These are phyloP conservation scores for Neurospora terricola DNA, from an alignment of 495 filamentous ascomycete genomes.

Conservation along the genomic window DNA sequence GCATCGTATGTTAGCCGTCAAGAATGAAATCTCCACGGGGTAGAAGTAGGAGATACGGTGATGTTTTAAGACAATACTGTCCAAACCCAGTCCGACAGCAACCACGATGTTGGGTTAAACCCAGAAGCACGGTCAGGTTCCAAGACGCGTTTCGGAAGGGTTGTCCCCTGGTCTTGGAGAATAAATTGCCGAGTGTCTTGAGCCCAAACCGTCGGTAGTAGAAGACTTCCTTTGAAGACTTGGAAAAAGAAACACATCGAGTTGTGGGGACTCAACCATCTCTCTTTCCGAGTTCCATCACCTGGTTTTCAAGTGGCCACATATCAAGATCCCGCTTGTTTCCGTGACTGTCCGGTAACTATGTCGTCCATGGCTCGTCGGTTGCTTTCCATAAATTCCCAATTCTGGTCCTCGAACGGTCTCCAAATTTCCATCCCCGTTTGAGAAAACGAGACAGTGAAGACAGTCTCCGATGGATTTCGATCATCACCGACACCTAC, in stretches of 20 bases:
- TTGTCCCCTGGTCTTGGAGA: background rate
- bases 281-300: background rate
- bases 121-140: background rate
- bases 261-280: background rate
- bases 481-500: background rate
- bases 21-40: background rate
- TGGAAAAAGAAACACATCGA: background rate
- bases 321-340: background rate
- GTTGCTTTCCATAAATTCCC: background rate
- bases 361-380: no score
- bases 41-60: background rate
- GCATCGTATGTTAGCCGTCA: background rate
- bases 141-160: background rate
- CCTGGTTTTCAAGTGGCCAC: background rate
- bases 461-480: background rate
- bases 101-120: background rate
- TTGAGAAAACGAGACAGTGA: no score
- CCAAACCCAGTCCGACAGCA: background rate
- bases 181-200: background rate
- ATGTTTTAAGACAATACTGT: background rate
- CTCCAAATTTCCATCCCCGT: no score
- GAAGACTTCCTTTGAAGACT: rapidly evolving
- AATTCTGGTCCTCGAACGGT: background rate
- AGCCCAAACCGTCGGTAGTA: background rate
- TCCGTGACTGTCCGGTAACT: background rate